Evolutionary conservation across 352 stramenopile genomes (phyloP).

Genomic region (Globisporangium rhizosaccharum): DNA sequence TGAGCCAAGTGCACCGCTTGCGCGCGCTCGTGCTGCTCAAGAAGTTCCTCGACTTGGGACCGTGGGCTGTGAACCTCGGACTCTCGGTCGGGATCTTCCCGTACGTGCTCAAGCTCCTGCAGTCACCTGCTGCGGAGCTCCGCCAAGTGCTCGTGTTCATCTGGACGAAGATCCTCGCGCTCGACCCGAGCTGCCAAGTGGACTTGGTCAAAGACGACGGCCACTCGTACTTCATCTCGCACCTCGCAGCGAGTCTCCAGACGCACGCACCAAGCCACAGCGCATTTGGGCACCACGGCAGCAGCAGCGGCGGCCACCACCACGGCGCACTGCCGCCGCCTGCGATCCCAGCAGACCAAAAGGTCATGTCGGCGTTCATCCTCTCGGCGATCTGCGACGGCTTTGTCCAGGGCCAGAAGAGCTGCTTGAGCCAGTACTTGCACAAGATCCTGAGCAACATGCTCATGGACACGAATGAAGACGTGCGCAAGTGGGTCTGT

Average conservation of each 20-base stretch:
- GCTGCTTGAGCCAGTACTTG: slow-evolving; percentile 90
- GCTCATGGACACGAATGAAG: slow-evolving; percentile 52
- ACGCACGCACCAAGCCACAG: slow-evolving; percentile 17
- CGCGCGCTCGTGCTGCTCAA: slow-evolving; percentile 94
- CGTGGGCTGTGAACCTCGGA: slow-evolving; percentile 86
- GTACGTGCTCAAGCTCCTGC: slow-evolving; percentile 98
- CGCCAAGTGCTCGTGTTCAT: slow-evolving; percentile 93
- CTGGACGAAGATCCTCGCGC: slow-evolving; percentile 93
- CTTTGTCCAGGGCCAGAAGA: slow-evolving; percentile 89
- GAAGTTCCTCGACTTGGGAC: slow-evolving; percentile 94
- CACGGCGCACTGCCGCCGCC: slow-evolving; percentile 10
- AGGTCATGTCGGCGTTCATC: slow-evolving; percentile 95
- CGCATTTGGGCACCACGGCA: slow-evolving; percentile 2
- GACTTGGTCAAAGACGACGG: slow-evolving; percentile 97
- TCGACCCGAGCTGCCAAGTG: slow-evolving; percentile 94
- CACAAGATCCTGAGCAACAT: slow-evolving; percentile 71
- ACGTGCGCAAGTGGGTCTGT: slow-evolving; percentile 82
- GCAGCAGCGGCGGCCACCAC: neutral
- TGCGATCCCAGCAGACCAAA: slow-evolving; percentile 86
- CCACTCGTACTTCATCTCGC: slow-evolving; percentile 94
- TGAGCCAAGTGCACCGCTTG: slow-evolving; percentile 96
- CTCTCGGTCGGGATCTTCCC: slow-evolving; percentile 98
- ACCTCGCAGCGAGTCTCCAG: slow-evolving; percentile 78
- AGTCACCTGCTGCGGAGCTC: slow-evolving; percentile 93
- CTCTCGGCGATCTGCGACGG: slow-evolving; percentile 92